A percentile compares a stretch with the other conserved stretches of the same genome.
Conservation (phyloP, 306 rosid genomes). For the Begonia fuchsioides region DNA sequence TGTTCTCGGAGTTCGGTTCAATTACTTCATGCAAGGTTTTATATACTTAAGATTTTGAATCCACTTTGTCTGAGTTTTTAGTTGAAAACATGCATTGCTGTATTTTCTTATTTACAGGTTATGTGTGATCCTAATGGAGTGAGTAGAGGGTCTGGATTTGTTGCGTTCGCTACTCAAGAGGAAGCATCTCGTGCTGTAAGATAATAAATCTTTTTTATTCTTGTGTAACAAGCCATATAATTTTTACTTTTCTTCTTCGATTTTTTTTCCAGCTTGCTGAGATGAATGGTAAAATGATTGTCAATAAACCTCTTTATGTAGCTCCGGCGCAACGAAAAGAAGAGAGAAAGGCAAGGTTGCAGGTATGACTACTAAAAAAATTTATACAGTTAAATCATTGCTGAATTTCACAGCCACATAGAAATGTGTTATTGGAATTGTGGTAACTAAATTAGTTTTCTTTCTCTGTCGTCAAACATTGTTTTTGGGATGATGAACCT, state of each 20-base stretch:
- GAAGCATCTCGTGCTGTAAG: constrained; percentile 1
- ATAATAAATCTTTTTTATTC: neutral
- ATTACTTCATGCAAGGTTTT: constrained; percentile 1
- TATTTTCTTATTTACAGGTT: neutral
- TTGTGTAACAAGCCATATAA: neutral
- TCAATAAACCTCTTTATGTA: neutral
- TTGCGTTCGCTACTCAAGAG: neutral
- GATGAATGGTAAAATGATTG: neutral
- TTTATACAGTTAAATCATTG: too few relatives aligned
- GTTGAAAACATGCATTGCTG: neutral
- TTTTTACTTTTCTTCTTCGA: neutral
- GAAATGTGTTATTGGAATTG: too few relatives aligned
- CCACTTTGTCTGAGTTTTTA: neutral
- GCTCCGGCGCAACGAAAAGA: neutral
- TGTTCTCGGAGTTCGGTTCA: neutral
- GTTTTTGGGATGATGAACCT: too few relatives aligned
- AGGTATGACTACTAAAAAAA: neutral
- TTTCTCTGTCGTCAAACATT: too few relatives aligned
- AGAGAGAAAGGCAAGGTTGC: neutral
- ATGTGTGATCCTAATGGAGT: constrained; percentile 1
- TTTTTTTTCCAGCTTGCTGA: neutral
- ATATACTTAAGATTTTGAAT: neutral
- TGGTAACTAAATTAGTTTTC: too few relatives aligned
- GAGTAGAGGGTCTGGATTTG: neutral
- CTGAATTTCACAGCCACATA: too few relatives aligned